Evolutionary conservation across 805 yeast species (phyloP), one percentile per base, ranked within the genome.

Genomic region (Cyberlindnera lachancei): DNA sequence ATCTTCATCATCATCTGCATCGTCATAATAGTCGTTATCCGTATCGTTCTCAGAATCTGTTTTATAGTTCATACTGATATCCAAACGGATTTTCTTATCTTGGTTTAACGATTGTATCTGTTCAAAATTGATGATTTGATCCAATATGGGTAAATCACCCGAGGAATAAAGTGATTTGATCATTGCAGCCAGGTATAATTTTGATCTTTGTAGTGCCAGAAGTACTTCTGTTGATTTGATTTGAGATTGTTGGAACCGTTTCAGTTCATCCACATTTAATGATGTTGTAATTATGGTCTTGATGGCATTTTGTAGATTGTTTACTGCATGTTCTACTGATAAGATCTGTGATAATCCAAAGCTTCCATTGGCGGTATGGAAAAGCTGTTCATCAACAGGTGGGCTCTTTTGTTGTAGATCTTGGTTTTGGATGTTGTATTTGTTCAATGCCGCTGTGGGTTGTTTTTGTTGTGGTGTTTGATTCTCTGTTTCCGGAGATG

Each of bases 151-250:
- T n/a, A 78, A 52, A 25, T 69, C 55, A 0, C 73, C 71, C 5
- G 63, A 38, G 18, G 65, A 56, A 41, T 79, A 63, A 25, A 75
- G 53, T 1, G 77, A 56, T 48, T 77, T 77, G 37, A 85, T 53
- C 38, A 64, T 64, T 1, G 83, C 62, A 1, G 85, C 85, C 16
- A 84, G 52, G 32, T 67, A 66, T 15, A 84, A 47, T 34, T 79
- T 69, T 26, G 70, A 67, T 35, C 76, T 65, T 8, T 69, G 52
- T 27, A 80, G 49, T 5, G 78, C 68, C 7, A 73, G 61, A 12
- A 68, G 45, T 7, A 75, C 57, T 24, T 71, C 69, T 3, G 62
- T 57, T 9, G 50, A 37, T n/a, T 58, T 45, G 15, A 49, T 39
- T 10, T 53, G 44, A 3, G 16, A 14, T 12, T 23, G 21, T n/a